Conservation (phyloP, 371 early-diverging fungal species). For the Coemansia sp. region DNA sequence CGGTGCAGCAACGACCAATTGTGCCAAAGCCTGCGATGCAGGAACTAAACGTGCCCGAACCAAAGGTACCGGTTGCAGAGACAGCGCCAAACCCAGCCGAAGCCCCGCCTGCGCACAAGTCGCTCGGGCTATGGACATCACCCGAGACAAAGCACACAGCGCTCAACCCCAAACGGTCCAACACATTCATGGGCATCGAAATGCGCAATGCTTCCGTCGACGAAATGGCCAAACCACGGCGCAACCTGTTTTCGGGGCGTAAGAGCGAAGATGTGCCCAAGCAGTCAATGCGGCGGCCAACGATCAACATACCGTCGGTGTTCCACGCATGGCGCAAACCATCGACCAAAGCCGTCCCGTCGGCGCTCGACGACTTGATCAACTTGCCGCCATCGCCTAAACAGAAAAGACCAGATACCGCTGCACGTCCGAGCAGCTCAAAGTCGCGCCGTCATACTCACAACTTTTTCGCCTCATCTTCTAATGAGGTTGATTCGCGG, state of each 20-base stretch:
- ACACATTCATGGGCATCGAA: background rate
- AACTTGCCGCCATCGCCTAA: slow-evolving; percentile 28
- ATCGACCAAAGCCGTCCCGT: slow-evolving; percentile 5
- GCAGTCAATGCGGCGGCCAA: slow-evolving; percentile 7
- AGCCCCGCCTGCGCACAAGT: background rate
- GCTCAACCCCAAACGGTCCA: slow-evolving; percentile 1
- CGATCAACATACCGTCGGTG: slow-evolving; percentile 7
- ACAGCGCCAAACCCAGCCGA: background rate
- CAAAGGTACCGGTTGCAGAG: background rate
- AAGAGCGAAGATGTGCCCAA: background rate
- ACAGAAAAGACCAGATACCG: background rate
- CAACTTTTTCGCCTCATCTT: slow-evolving; percentile 44
- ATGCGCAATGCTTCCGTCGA: background rate
- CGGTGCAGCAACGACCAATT: background rate
- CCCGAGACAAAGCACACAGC: background rate
- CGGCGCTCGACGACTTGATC: slow-evolving; percentile 1
- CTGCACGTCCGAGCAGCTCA: background rate
- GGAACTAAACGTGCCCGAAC: background rate
- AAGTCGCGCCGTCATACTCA: slow-evolving; percentile 42
- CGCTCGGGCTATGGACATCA: slow-evolving; percentile 7
- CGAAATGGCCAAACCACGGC: background rate
- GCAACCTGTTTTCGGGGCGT: background rate
- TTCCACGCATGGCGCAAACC: slow-evolving; percentile 12
- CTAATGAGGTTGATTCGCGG: background rate
- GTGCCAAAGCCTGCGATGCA: background rate